Base-by-base conservation (phyloP, 176 grass and related monocot species). In the Musa schizocarpa region DNA sequence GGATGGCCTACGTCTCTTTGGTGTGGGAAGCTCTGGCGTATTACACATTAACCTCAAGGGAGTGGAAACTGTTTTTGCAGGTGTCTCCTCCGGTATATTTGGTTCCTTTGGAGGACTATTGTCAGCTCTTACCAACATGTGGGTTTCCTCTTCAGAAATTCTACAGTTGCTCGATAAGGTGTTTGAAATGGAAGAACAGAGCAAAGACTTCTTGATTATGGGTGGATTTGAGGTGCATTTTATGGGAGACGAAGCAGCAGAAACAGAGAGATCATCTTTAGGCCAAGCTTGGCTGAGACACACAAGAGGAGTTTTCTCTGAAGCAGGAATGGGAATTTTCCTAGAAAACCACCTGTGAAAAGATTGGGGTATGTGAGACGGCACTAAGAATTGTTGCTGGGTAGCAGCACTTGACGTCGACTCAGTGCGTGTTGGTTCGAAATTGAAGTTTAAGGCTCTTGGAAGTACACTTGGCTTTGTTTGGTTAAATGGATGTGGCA, bases 401-500 rank as follows among this genome's bases (percentile, higher is more conserved):
- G 9, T 63, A 62, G 78, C 19, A 20, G 53, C 3, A 75, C 27
- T 54, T 27, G 65, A 43, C 16, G 59, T 59, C 11, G 62, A 49
- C 1, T 26, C 1, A 9, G 12, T 57, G 20, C 10, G 52, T 1
- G n/a, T 11, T 34, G 29, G 20, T 43, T 82, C 52, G 59, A n/a
- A 49, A 63, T 58, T 61, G 56, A 19, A 73, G 74, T 61, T 68
- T 43, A 6, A 43, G 16, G 54, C 13, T 23, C 22, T 57, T 73
- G 67, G 77, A 19, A 68, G 54, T 49, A 19, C 49, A 9, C 53
- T 81, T 9, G 54, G 48, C 62, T 63, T 85, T 75, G 81, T 53
- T 57, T 52, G 81, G 48, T 72, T 88, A 81, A 89, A 96, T 76
- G 87, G 92, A 83, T 89, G 65, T 9, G 92, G 92, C 75, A 96